Base-by-base conservation (phyloP, 345 rosid genomes). In the Isatis tinctoria region DNA sequence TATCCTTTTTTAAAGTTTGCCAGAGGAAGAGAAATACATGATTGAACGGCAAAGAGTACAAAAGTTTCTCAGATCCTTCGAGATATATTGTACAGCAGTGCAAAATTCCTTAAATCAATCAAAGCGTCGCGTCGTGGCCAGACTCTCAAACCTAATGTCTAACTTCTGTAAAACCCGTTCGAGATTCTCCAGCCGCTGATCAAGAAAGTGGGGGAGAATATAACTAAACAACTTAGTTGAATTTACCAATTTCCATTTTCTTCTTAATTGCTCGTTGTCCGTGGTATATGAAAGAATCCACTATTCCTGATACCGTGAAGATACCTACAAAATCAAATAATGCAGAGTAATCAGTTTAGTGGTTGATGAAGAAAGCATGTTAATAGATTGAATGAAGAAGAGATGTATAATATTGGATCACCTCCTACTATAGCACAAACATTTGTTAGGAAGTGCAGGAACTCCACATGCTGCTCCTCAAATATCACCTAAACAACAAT, bases 351-450 rank as follows among this genome's bases (percentile, higher is more conserved):
- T 43, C 27, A 56, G 43, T 17, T 57, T 13, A 30, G 35, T 10
- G 17, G 5, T 27, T 32, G 16, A 69, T 3, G 44, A 69, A 59
- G 20, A 39, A 13, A 43, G 32, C 2, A 43, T 41, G 43, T 43
- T 41, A 4, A 10, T 36, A 0, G 13, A 2, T 2, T 3, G 14
- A 57, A 9, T 3, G 65, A 14, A 53, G 18, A 16, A 41, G 54
- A 22, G 24, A 69, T 18, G 7, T 32, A 18, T 2, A 6, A 3
- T 57, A 13, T 61, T 2, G 5, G 30, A 54, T 59, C 44, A 72
- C 96, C 98, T 86, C 98, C 98, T 52, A 91, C 78, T 28, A 93
- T 80, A 17, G 97, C 98, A 41, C 98, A 93, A 9, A 91, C 77
- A 72, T 85, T 81, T 72, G 96, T 89, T 67, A 91, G n/a, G 62